phyloP scores from a whole-genome alignment of 2,329 filamentous ascomycete species.

The Microsporum canis region DNA sequence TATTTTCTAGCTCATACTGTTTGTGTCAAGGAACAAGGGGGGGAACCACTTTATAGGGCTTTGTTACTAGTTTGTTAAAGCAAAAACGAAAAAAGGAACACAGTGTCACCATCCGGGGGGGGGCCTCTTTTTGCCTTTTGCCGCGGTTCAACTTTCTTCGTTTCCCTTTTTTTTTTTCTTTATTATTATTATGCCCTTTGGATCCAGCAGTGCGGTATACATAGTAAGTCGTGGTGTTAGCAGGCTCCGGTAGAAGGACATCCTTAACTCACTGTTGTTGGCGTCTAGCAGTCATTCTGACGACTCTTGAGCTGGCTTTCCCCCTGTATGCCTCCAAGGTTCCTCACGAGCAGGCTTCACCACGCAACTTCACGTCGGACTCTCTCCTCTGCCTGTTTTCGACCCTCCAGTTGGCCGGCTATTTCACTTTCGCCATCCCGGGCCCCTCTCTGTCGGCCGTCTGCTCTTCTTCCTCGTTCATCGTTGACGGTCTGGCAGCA shows the following conservation, averaged over 20 bases:
- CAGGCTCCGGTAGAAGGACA: neutral
- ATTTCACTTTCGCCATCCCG: neutral
- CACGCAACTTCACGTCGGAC: neutral
- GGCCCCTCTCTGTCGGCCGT: neutral
- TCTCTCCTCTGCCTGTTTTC: slow-evolving; percentile 2
- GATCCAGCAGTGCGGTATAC: neutral
- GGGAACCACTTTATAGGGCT: neutral
- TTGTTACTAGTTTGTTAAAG: no score
- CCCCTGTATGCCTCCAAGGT: slow-evolving; percentile 15
- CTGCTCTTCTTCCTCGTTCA: neutral
- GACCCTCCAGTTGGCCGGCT: neutral
- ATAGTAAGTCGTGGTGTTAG: neutral
- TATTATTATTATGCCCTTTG: neutral
- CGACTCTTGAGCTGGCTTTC: neutral
- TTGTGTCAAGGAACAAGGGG: no score
- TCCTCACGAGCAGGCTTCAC: slow-evolving; percentile 6
- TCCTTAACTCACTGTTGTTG: neutral
- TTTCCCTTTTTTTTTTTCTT: neutral
- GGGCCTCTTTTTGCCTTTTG: neutral
- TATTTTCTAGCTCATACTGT: no score
- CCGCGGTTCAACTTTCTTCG: neutral
- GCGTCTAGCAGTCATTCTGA: neutral
- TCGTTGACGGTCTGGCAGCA: neutral
- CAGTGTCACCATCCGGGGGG: neutral
- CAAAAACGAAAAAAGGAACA: neutral